Evolutionary conservation across 805 yeast species (phyloP).

Genomic region (Starmerella asiatica): DNA sequence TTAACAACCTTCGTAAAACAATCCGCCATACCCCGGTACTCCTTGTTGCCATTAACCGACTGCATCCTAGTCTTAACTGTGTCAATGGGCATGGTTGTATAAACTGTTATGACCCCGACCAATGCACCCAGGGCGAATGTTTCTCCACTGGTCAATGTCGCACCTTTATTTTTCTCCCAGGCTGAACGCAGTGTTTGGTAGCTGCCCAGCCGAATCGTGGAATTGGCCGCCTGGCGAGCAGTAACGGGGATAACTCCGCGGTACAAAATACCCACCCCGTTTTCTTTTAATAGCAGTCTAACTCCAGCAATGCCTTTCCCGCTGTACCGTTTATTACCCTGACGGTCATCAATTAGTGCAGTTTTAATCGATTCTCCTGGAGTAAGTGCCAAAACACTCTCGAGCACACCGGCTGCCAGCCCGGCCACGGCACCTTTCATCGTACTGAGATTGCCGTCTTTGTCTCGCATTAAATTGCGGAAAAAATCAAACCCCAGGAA

Average conservation of each 20-base stretch:
- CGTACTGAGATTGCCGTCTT: slow-evolving; percentile 75
- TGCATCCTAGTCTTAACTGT: slow-evolving; percentile 97
- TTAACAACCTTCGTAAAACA: slow-evolving; percentile 69
- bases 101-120: slow-evolving; percentile 79
- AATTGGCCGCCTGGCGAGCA: slow-evolving; percentile 88
- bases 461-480: slow-evolving; percentile 62
- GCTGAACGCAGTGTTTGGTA: slow-evolving; percentile 68
- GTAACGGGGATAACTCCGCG: slow-evolving; percentile 88
- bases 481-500: slow-evolving; percentile 86
- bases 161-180: slow-evolving; percentile 21
- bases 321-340: slow-evolving; percentile 47
- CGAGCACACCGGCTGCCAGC: slow-evolving; percentile 91
- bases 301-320: slow-evolving; percentile 49
- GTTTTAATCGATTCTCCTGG: slow-evolving; percentile 96
- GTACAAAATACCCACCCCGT: slow-evolving; percentile 74
- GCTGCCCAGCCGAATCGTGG: slow-evolving; percentile 86
- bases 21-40: slow-evolving; percentile 62
- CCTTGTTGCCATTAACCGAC: slow-evolving; percentile 60
- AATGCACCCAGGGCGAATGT: slow-evolving; percentile 84
- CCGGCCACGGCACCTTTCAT: slow-evolving; percentile 91
- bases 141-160: slow-evolving; percentile 61
- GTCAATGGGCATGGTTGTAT: slow-evolving; percentile 87
- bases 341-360: slow-evolving; percentile 87
- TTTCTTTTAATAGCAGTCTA: slow-evolving; percentile 50
- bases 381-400: slow-evolving; percentile 84